Conservation (phyloP, 371 early-diverging fungal species). For the Mortierella sp. region DNA sequence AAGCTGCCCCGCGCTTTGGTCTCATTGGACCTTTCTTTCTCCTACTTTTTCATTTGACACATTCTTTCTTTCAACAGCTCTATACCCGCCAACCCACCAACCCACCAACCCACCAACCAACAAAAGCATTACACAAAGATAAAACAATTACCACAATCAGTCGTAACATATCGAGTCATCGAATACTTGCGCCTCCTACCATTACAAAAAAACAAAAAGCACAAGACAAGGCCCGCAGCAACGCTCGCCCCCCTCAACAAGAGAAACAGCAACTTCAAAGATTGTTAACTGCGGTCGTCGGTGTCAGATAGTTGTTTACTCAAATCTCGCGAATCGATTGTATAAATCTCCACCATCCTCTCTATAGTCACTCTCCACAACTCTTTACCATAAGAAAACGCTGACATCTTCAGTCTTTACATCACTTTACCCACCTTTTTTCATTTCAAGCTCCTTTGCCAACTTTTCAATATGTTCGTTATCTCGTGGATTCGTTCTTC, state of each 20-base stretch:
- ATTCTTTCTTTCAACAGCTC: neutral
- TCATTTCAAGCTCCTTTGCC: too few species aligned
- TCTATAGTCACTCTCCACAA: neutral
- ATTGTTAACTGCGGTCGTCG: neutral
- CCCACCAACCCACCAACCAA: neutral
- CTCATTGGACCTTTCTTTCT: neutral
- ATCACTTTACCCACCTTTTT: neutral
- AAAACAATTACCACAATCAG: neutral
- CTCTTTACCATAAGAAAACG: too few species aligned
- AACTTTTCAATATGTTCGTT: constrained; percentile 29
- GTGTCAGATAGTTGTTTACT: too few species aligned
- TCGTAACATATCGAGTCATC: neutral
- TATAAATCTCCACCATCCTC: neutral
- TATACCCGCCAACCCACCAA: neutral
- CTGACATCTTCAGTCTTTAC: neutral
- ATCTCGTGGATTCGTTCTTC: constrained; percentile 54
- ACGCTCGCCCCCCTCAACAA: neutral
- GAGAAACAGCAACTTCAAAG: neutral
- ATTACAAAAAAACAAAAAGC: neutral
- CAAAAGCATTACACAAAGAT: neutral
- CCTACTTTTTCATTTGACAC: neutral
- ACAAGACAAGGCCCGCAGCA: neutral
- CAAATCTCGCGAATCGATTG: neutral
- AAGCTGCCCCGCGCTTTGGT: neutral
- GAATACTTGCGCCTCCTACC: neutral